Base-by-base conservation (phyloP, 129 eudicot species). In the Escallonia herrerae region DNA sequence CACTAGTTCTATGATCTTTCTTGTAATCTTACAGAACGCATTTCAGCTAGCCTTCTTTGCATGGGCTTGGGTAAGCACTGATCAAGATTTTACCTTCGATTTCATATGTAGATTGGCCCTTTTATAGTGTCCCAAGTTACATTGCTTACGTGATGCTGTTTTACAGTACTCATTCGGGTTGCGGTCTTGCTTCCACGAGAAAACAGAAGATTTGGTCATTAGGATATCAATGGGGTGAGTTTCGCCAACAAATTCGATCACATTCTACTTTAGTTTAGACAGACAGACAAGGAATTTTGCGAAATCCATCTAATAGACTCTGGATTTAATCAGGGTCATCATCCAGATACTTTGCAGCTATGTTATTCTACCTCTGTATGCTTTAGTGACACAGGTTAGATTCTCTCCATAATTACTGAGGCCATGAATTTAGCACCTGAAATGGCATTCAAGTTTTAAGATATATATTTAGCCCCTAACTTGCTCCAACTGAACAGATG, bases 21-120 rank as follows among this genome's bases (percentile, higher is more conserved):
- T 55, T 33, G 33, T n/a, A 8, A 12, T 33, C 62, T 53, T 66
- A 42, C 79, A 85, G 90, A 89, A 89, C 63, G 91, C 96, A 40
- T 85, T 85, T 67, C 87, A 82, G 75, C 56, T 89, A 37, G 93
- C 96, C 57, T 81, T 85, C 81, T 89, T 82, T 56, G 80, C 82
- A 58, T 80, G 89, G 87, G 56, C 83, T 10, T 69, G 72, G 87
- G 96, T 89, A 75, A 75, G 78, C 59, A 4, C 8, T 14, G 11
- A 42, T 8, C 58, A 57, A 15, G 9, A 38, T 7, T 15, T 38
- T 4, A 13, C 22, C 52, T 44, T 22, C 33, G 33, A 22, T 22
- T 22, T 22, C 33, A 22, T 0, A 22, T 22, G 33, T 22, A 22
- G 33, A 22, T 22, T 22, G 33, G 1, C 1, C 33, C 33, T 22